Conservation (phyloP, 345 rosid genomes). For the Aurinia saxatilis region DNA sequence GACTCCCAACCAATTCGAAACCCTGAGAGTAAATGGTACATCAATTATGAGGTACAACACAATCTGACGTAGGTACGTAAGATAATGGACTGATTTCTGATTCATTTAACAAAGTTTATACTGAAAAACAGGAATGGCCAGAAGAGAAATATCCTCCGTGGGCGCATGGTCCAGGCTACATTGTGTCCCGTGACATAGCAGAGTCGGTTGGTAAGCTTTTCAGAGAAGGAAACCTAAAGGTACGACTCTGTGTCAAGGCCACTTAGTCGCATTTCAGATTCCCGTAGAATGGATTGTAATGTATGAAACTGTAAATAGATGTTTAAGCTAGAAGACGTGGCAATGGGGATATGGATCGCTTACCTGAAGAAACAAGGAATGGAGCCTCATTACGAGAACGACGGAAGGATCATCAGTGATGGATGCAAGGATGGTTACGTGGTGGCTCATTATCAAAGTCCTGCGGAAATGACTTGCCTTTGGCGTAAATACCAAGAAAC, state of each 20-base stretch:
- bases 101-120: not conserved
- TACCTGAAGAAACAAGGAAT: conserved; percentile 64
- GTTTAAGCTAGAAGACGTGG: conserved; percentile 97
- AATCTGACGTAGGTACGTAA: not conserved
- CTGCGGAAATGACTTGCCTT: conserved; percentile 81
- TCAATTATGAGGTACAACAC: conserved; percentile 65
- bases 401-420: conserved; percentile 53
- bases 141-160: conserved; percentile 77
- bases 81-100: not conserved
- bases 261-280: not conserved
- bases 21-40: conserved; percentile 93
- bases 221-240: conserved; percentile 59
- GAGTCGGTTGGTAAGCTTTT: conserved; percentile 49
- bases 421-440: conserved; percentile 88
- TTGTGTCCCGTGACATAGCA: conserved; percentile 76
- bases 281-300: not conserved
- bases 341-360: conserved; percentile 95
- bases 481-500: conserved; percentile 88
- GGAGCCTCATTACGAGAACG: conserved; percentile 56
- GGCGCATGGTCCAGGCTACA: conserved; percentile 97
- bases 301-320: conserved; percentile 40
- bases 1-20: conserved; percentile 81
- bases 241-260: conserved; percentile 11
- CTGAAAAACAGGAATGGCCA: conserved; percentile 63
- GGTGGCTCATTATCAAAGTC: conserved; percentile 95